These are phyloP conservation scores for Alternaria gaisen DNA, from an alignment of 2,329 filamentous ascomycete genomes.

Conservation along the genomic window DNA sequence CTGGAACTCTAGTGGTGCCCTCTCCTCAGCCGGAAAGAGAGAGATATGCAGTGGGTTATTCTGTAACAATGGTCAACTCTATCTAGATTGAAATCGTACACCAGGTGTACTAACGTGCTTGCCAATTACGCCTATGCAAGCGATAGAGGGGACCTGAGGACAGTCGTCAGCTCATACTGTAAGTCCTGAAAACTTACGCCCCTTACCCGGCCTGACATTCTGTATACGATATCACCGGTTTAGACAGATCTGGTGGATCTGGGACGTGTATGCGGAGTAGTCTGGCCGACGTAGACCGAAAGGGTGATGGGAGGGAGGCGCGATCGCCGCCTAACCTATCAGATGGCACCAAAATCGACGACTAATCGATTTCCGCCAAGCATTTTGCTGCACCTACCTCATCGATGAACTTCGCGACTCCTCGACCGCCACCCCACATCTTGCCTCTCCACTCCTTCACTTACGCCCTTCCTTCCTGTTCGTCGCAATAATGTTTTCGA, in stretches of 20 bases:
- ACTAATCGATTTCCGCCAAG: slow-evolving; percentile 42
- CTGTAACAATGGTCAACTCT: slow-evolving; percentile 58
- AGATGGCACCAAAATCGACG: slow-evolving; percentile 37
- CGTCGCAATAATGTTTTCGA: slow-evolving; percentile 59
- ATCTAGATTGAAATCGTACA: slow-evolving; percentile 5
- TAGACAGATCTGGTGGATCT: slow-evolving; percentile 4
- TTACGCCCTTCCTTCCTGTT: slow-evolving; percentile 45
- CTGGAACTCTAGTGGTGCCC: slow-evolving; percentile 85
- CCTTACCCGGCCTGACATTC: slow-evolving; percentile 20
- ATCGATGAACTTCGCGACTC: slow-evolving; percentile 34
- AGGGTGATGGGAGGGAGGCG: slow-evolving; percentile 32
- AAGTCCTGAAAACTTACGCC: background rate
- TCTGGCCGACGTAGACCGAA: slow-evolving; percentile 36
- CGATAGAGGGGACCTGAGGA: slow-evolving; percentile 73
- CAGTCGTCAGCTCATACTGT: slow-evolving; percentile 2
- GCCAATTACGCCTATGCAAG: slow-evolving; percentile 92
- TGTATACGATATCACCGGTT: slow-evolving; percentile 7
- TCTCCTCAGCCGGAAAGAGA: slow-evolving; percentile 79
- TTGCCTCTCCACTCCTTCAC: slow-evolving; percentile 50
- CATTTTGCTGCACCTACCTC: slow-evolving; percentile 43
- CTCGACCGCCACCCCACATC: slow-evolving; percentile 45
- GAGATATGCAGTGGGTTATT: slow-evolving; percentile 96
- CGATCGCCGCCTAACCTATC: slow-evolving; percentile 39
- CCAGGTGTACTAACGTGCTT: slow-evolving; percentile 72
- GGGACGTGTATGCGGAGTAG: slow-evolving; percentile 19